Evolutionary conservation across 1,284 basidiomycete species (phyloP), one percentile per base, ranked within the genome.

Genomic region (Leccinum holopus): DNA sequence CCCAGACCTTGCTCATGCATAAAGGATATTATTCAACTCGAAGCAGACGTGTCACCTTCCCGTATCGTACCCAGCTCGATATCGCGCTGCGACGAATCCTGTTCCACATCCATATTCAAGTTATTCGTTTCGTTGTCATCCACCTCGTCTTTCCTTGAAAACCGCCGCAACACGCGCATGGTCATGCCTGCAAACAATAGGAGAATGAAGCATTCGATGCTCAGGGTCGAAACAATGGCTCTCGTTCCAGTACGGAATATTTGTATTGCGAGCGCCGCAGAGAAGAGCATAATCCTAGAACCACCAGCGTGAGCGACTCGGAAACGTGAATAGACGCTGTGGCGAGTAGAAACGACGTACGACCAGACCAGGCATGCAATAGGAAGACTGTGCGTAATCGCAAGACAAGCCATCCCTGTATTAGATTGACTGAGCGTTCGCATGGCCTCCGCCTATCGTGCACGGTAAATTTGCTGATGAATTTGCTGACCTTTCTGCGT

Each of bases 331-430:
- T 14, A 16, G 9, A 47, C 4, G 1, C 5, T 18, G 12, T 3
- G 8, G 25, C 14, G 39, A 8, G 1, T 0, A 2, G 12, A 18
- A 21, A 28, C 11, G 37, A 70, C 66, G n/a, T 51, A 67, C 66
- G 66, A 68, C 68, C 66, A 69, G 14, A 69, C n/a, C n/a, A 70
- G 63, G 7, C 6, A 63, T 7, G 66, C 66, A 10, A 67, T 54
- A 1, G 66, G 68, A 18, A 70, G 63, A 44, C 66, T 58, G 30
- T 70, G 68, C 2, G 66, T 68, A 18, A 60, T 66, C 0, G 66
- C 58, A 47, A 69, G 58, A 25, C 55, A 63, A 0, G 55, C 47
- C 63, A 67, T 68, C n/a, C 66, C 68, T 1, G 18, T 28, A 14
- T 25, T 66, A 12, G 32, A 61, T 52, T 55, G 56, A 59, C 51